These are phyloP conservation scores for Calonectria pseudoreteaudii DNA, from an alignment of 2,329 filamentous ascomycete species.

Conservation along the genomic window DNA sequence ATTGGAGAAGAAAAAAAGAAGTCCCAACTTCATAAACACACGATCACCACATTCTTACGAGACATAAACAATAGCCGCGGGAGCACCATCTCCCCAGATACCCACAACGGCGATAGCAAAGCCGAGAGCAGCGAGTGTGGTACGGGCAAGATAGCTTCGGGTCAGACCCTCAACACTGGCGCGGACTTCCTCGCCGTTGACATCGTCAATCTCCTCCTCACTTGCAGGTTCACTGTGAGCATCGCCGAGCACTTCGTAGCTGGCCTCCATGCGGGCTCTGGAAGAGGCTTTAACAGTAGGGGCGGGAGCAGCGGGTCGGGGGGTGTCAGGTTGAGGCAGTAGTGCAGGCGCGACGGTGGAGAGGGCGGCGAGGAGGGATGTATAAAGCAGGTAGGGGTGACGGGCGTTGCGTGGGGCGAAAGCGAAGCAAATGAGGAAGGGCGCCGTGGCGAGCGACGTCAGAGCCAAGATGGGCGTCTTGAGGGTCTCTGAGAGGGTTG, in stretches of 20 bases:
- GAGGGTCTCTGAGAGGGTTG: conserved; percentile 72
- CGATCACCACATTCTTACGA: conserved; percentile 39
- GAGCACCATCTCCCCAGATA: conserved; percentile 73
- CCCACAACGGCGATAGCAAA: conserved; percentile 73
- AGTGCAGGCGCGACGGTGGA: conserved; percentile 67
- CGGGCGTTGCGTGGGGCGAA: conserved; percentile 80
- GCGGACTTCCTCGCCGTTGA: conserved; percentile 74
- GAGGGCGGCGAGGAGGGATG: conserved; percentile 74
- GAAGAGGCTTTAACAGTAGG: conserved; percentile 44
- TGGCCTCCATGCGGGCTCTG: conserved; percentile 71
- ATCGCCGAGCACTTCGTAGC: conserved; percentile 76
- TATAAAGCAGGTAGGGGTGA: conserved; percentile 94
- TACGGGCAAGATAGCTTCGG: conserved; percentile 65
- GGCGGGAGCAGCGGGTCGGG: conserved; percentile 44
- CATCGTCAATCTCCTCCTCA: conserved; percentile 63
- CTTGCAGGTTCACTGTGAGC: conserved; percentile 61
- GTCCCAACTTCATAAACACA: neutral
- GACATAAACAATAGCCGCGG: conserved; percentile 49
- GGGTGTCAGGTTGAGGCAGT: conserved; percentile 51
- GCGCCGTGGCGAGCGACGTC: conserved; percentile 74
- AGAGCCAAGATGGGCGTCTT: conserved; percentile 75
- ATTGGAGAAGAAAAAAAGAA: neutral
- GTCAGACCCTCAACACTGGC: conserved; percentile 67
- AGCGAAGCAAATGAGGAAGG: conserved; percentile 81
- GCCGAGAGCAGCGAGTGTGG: conserved; percentile 64